These are phyloP conservation scores for Huntiella decipiens DNA, from an alignment of 2,329 filamentous ascomycete species.

Conservation along the genomic window DNA sequence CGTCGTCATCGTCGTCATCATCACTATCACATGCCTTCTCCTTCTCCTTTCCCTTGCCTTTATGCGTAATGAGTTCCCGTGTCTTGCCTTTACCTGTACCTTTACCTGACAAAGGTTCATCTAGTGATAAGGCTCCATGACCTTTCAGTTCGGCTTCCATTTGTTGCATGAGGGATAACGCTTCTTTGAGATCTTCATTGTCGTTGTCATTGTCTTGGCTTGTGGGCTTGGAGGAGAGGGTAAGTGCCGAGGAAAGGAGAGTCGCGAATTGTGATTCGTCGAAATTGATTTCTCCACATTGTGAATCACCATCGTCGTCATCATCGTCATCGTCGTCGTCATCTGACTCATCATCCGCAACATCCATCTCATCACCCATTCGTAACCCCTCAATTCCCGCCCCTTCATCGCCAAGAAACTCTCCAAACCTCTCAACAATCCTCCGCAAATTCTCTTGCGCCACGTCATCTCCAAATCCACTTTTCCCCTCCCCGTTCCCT, in stretches of 20 bases:
- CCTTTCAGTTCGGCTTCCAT: conserved; percentile 57
- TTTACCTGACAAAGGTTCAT: conserved; percentile 18
- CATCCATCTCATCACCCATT: conserved; percentile 31
- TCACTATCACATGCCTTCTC: neutral
- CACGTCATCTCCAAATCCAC: conserved; percentile 44
- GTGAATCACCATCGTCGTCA: conserved; percentile 13
- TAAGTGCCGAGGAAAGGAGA: conserved; percentile 91
- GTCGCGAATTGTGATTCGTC: conserved; percentile 67
- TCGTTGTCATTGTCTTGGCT: conserved; percentile 15
- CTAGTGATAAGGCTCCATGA: conserved; percentile 44
- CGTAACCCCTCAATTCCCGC: conserved; percentile 66
- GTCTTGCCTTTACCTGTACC: conserved; percentile 6
- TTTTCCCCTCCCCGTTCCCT: conserved; percentile 11
- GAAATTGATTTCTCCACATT: conserved; percentile 31
- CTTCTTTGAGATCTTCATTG: conserved; percentile 38
- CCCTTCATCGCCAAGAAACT: conserved; percentile 71
- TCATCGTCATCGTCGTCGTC: conserved; percentile 23
- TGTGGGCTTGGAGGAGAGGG: conserved; percentile 21
- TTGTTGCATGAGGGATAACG: conserved; percentile 43
- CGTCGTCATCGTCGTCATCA: conserved; percentile 22
- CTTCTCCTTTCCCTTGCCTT: neutral
- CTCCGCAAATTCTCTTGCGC: conserved; percentile 64
- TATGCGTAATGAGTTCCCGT: conserved; percentile 8
- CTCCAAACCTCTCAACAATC: conserved; percentile 85
- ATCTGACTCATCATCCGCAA: conserved; percentile 25